Conservation (phyloP, 495 filamentous ascomycete genomes). For the Annulohypoxylon maeteangense region DNA sequence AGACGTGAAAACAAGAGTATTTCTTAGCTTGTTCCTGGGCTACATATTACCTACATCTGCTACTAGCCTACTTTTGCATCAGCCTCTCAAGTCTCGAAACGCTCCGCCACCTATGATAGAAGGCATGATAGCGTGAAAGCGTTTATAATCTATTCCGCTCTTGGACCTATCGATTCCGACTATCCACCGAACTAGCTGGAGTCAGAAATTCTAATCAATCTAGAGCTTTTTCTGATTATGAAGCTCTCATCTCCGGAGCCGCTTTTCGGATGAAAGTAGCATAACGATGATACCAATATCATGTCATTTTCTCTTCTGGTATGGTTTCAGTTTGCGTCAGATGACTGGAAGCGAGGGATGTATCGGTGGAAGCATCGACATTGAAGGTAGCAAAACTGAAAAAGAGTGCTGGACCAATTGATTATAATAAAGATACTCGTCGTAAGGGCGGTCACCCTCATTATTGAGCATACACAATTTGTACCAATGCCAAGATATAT, state of each 20-base stretch:
- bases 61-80: neutral
- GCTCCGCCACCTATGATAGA: neutral
- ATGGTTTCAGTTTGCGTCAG: neutral
- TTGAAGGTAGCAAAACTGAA: neutral
- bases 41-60: neutral
- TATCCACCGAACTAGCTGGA: neutral
- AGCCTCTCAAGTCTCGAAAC: neutral
- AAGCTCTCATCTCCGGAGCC: neutral
- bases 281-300: neutral
- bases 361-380: constrained; percentile 9
- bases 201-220: neutral
- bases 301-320: neutral
- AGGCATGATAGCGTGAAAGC: neutral
- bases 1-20: neutral
- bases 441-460: neutral
- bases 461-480: constrained; percentile 1
- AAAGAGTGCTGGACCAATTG: neutral
- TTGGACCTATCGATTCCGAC: neutral
- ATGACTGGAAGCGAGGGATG: neutral
- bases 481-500: constrained; percentile 8
- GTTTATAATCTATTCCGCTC: neutral
- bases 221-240: neutral
- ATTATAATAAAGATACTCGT: constrained; percentile 1
- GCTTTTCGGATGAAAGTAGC: neutral
- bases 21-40: neutral